Conservation (phyloP, 139 green algal genomes). For the Choricystis sp. region DNA sequence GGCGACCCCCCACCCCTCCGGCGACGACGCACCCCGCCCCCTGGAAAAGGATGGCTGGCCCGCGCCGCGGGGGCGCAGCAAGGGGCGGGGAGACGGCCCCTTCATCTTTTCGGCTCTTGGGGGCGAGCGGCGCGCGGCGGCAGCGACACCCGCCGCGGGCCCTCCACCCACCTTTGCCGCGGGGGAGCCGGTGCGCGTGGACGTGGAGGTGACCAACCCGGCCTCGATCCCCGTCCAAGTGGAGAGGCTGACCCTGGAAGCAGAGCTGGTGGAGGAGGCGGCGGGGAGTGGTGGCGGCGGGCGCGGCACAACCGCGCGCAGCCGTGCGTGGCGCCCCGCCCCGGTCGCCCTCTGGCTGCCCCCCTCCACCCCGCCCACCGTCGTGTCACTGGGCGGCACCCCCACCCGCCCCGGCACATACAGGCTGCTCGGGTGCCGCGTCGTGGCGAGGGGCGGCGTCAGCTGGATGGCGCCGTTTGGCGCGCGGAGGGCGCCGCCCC, state of each 20-base stretch:
- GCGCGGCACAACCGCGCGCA: slow-evolving; percentile 16
- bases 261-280: slow-evolving; percentile 11
- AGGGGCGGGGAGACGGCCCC: too few species aligned
- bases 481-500: too few species aligned
- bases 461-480: neutral
- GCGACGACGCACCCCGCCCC: slow-evolving; percentile 7
- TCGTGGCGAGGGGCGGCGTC: neutral
- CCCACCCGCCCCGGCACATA: neutral
- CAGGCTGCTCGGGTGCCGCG: neutral
- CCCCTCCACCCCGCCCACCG: slow-evolving; percentile 1
- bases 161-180: slow-evolving; percentile 29
- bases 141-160: neutral
- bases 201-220: slow-evolving; percentile 52
- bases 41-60: neutral
- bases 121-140: neutral
- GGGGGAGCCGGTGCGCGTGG: slow-evolving; percentile 38
- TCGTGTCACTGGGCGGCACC: neutral
- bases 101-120: neutral
- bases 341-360: slow-evolving; percentile 10
- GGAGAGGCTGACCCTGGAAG: slow-evolving; percentile 8
- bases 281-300: slow-evolving; percentile 1
- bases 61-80: too few species aligned
- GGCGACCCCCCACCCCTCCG: slow-evolving; percentile 4
- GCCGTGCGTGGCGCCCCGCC: slow-evolving; percentile 12
- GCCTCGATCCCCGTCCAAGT: slow-evolving; percentile 29